Evolutionary conservation across 2,329 filamentous ascomycete genomes (phyloP), one percentile per base, ranked within the genome.

Genomic region (Aspergillus aculeatinus): DNA sequence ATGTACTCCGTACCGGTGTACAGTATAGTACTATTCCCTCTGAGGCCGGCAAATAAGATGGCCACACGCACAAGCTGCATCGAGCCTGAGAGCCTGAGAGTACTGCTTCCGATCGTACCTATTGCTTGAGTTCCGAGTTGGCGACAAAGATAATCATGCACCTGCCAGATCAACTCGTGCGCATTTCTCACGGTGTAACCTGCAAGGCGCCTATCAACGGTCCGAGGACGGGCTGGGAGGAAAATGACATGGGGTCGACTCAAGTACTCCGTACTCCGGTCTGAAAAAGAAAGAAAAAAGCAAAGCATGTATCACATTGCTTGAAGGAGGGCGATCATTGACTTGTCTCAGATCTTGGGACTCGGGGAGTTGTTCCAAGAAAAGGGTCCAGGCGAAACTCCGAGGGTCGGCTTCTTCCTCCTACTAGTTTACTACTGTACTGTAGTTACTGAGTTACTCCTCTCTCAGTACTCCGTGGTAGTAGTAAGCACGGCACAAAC

Each of bases 141-240:
- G 42, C 25, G 54, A 57, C 59, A 63, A 63, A 56, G 27, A 57
- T 50, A 51, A 58, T 53, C 54, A 60, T 61, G 64, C 63, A 62
- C 57, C 58, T 63, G 65, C 61, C 52, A 58, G 52, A 59, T 47
- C 42, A 50, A 61, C 61, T 67, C 60, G 63, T 68, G 66, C 64
- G 57, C 61, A 53, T 47, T 56, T 44, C 29, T 48, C n/a, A 29
- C 48, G 33, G 59, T 59, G 64, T 61, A 65, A 63, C 63, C 51
- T 64, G 66, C 60, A 64, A 60, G 59, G 54, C 58, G 50, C 56
- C 51, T 31, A 53, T 51, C 33, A 39, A 48, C 48, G 49, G 55
- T 44, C 44, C 52, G 29, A 29, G 51, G 11, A 12, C 31, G 25
- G 21, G 27, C n/a, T 16, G 35, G 23, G 25, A 14, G 27, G 27